Evolutionary conservation across 345 rosid species (phyloP).

Genomic region (Camelina hispida): DNA sequence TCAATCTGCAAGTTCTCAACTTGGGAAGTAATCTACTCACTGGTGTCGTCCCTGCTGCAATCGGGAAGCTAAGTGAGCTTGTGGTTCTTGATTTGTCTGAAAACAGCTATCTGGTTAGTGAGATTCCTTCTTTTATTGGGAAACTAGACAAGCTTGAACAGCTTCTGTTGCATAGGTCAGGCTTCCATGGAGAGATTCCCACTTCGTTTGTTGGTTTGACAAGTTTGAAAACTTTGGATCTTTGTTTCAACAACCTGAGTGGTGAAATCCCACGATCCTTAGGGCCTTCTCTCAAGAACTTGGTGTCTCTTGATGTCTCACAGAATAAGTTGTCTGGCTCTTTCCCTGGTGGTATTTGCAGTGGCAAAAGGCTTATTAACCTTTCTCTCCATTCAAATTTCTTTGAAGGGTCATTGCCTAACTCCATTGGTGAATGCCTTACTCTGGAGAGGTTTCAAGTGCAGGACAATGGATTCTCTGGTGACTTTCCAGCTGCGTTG

Average conservation of each 20-base stretch:
- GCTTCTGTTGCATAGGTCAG: constrained; percentile 74
- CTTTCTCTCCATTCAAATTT: constrained; percentile 79
- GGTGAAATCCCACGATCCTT: constrained; percentile 61
- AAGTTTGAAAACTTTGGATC: constrained; percentile 67
- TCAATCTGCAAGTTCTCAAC: constrained; percentile 58
- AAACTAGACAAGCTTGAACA: constrained; percentile 73
- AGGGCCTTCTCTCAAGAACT: constrained; percentile 63
- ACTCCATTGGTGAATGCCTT: constrained; percentile 62
- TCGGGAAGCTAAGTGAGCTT: constrained; percentile 75
- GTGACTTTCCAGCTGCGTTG: constrained; percentile 68
- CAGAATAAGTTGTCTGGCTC: constrained; percentile 77
- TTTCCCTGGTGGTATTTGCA: constrained; percentile 74
- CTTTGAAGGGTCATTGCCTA: constrained; percentile 67
- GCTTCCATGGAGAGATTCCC: constrained; percentile 79
- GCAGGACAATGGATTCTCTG: constrained; percentile 81
- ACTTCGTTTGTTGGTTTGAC: constrained; percentile 64
- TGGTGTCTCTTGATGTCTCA: constrained; percentile 81
- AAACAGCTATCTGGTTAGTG: constrained; percentile 66
- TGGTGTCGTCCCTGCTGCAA: constrained; percentile 51
- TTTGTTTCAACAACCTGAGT: constrained; percentile 78
- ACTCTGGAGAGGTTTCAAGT: constrained; percentile 86
- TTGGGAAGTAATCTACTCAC: constrained; percentile 1
- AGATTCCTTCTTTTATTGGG: constrained; percentile 74
- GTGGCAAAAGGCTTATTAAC: constrained; percentile 57
- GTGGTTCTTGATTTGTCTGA: constrained; percentile 81